Percentiles rank a stretch among this genome's conserved stretches.
These are phyloP conservation scores for Brassica nigra DNA, from an alignment of 345 rosid genomes.

Conservation along the genomic window DNA sequence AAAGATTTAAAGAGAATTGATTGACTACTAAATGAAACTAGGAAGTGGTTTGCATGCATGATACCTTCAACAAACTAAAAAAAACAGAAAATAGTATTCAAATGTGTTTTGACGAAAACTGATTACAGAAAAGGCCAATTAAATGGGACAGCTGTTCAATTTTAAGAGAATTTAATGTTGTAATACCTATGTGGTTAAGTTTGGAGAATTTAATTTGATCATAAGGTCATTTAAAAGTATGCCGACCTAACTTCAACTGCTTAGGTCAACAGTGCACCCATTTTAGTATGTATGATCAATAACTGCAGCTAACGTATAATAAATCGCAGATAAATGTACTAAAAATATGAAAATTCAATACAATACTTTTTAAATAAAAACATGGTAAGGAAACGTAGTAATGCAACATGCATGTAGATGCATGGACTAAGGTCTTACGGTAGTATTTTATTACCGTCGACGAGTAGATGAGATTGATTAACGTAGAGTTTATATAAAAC, in stretches of 20 bases:
- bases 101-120: background rate
- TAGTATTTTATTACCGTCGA: constrained; percentile 3
- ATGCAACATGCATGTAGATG: background rate
- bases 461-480: constrained; percentile 17
- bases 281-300: constrained; percentile 1
- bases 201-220: background rate
- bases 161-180: constrained; percentile 4
- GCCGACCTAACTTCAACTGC: constrained; percentile 31
- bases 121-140: background rate
- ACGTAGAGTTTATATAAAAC: constrained; percentile 1
- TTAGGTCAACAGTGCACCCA: constrained; percentile 18
- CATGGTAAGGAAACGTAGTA: background rate
- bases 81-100: background rate
- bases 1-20: background rate
- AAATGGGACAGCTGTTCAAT: constrained; percentile 15
- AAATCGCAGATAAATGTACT: background rate
- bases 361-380: background rate
- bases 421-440: background rate
- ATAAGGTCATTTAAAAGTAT: constrained; percentile 12
- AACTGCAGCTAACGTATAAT: constrained; percentile 11
- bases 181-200: background rate
- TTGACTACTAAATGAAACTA: constrained; percentile 8
- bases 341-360: background rate
- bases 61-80: constrained; percentile 25
- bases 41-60: constrained; percentile 30